Evolutionary conservation across 257 asterid genomes (phyloP), one percentile per base, ranked within the genome.

Genomic region (Cinchona pubescens): DNA sequence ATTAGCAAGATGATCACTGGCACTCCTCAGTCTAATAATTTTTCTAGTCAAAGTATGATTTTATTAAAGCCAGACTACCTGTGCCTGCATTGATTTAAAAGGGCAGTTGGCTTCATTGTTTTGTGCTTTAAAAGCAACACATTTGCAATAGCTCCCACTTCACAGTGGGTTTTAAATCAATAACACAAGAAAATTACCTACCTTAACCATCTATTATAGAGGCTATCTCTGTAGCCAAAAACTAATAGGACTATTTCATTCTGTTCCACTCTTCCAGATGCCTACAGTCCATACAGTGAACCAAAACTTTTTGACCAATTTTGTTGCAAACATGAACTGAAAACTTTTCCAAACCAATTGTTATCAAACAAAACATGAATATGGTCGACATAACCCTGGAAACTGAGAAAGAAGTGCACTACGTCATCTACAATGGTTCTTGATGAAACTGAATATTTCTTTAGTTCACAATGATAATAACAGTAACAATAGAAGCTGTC

Each of bases 381-480:
- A 59, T 56, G 51, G 70, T 59, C 12, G 68, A 38, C 73, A 34
- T 19, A 45, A 46, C 25, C 71, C 63, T 37, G 58, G 63, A 32
- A 61, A 25, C 4, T 3, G 8, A 60, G 65, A 65, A 64, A 69
- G 67, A 32, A 27, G 73, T 29, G 40, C 27, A 53, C 21, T 46
- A 69, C 62, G 71, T 34, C 16, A 67, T 62, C 67, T 48, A 70
- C 59, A 46, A 14, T 23, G 58, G 35, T 48, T 53, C 45, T 51
- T 3, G 40, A 23, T 29, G 56, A 75, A 65, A 37, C 46, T 55
- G 21, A 40, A 65, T 55, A 63, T 53, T 51, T 65, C 63, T 60
- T 42, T 45, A n/a, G 72, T 34, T 60, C 68, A 45, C 72, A 77
- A 64, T 27, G 32, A 62, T 68, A 79, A 37, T 69, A 74, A 38